Conservation (phyloP, 2,329 filamentous ascomycete species). For the Xylaria sp. region DNA sequence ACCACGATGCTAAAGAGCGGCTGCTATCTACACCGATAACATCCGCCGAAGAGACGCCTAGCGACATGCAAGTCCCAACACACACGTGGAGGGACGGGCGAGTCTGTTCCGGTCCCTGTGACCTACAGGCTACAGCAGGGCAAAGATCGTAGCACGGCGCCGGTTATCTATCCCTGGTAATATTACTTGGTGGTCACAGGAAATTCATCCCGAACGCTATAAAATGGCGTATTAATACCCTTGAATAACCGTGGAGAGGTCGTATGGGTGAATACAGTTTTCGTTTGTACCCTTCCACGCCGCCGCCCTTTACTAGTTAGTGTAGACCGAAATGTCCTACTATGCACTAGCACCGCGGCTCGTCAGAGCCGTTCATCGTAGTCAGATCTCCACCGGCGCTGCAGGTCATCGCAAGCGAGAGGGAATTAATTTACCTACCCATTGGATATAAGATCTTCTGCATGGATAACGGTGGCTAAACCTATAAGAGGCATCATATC, state of each 20-base stretch:
- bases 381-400: constrained; percentile 17
- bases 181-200: background rate
- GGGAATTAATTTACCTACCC: constrained; percentile 33
- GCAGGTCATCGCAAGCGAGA: constrained; percentile 31
- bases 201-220: background rate
- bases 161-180: background rate
- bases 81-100: background rate
- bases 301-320: background rate
- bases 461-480: constrained; percentile 26
- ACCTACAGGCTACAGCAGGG: background rate
- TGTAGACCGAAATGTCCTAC: background rate
- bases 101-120: background rate
- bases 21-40: background rate
- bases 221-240: background rate
- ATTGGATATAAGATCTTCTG: constrained; percentile 34
- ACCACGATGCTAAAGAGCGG: constrained; percentile 3
- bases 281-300: background rate
- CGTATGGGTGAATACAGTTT: background rate
- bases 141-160: background rate
- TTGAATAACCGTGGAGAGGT: background rate
- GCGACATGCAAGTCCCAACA: background rate
- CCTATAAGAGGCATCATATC: constrained; percentile 18
- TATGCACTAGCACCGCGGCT: constrained; percentile 6
- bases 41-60: constrained; percentile 11
- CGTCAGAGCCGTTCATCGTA: constrained; percentile 18